Percentiles rank a stretch among this genome's conserved stretches.
These are phyloP conservation scores for Pyronema omphalodes DNA, from an alignment of 495 filamentous ascomycete genomes.

Conservation along the genomic window DNA sequence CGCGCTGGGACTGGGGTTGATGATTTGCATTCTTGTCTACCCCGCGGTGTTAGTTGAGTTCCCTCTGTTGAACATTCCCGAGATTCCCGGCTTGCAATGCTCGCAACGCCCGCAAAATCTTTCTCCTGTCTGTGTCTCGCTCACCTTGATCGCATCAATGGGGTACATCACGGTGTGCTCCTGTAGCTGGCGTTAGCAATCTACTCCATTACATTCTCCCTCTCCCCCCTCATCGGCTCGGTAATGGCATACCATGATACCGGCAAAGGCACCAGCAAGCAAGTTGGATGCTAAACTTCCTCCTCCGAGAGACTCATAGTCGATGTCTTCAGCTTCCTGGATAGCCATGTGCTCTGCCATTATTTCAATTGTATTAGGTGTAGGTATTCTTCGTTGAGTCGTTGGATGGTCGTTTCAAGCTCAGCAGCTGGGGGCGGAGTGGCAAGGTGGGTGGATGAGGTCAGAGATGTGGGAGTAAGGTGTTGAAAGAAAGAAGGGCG, in stretches of 20 bases:
- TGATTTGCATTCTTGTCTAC: conserved; percentile 92
- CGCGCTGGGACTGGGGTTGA: conserved; percentile 68
- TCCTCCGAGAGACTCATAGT: conserved; percentile 51
- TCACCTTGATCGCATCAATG: conserved; percentile 91
- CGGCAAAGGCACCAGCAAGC: conserved; percentile 87
- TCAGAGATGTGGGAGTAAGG: too few relatives aligned
- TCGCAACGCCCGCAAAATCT: not conserved
- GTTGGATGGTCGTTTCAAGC: too few relatives aligned
- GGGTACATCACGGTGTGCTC: conserved; percentile 97
- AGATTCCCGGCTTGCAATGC: not conserved
- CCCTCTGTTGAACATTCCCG: not conserved
- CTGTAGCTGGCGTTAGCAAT: conserved; percentile 22
- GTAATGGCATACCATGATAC: conserved; percentile 56
- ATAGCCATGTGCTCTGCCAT: not conserved
- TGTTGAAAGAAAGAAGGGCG: too few relatives aligned
- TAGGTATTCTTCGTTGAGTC: too few relatives aligned
- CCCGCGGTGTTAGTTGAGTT: conserved; percentile 9
- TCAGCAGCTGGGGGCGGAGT: too few relatives aligned
- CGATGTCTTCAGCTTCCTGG: conserved; percentile 21
- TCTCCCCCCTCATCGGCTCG: conserved; percentile 1
- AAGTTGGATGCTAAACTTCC: conserved; percentile 62
- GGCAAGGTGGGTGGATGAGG: too few relatives aligned
- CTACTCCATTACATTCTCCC: not conserved
- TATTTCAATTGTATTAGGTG: too few relatives aligned
- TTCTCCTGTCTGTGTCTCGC: too few relatives aligned